A percentile compares a stretch with the other conserved stretches of the same genome.
Evolutionary conservation across 2,329 filamentous ascomycete species (phyloP).

Genomic region (Aureobasidium melanogenum): DNA sequence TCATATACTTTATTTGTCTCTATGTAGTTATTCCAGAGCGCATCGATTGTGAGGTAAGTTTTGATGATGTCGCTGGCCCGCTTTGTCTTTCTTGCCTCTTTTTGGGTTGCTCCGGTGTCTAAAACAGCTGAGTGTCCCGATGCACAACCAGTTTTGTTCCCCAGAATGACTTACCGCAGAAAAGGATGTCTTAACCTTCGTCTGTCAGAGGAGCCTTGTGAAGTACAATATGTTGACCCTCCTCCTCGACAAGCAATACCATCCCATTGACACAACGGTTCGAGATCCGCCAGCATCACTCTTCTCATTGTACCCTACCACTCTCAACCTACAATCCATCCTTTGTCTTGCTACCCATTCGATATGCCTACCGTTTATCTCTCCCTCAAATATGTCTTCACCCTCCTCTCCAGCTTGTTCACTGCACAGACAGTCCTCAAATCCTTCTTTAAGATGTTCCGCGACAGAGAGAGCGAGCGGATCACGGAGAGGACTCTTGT

Average conservation of each 20-base stretch:
- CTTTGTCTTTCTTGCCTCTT: not conserved
- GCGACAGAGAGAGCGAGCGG: not conserved
- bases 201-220: too few species aligned
- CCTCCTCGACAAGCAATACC: not conserved
- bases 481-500: not conserved
- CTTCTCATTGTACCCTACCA: not conserved
- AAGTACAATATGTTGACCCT: not conserved
- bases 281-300: not conserved
- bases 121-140: not conserved
- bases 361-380: not conserved
- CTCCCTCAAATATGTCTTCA: not conserved
- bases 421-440: not conserved
- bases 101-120: not conserved
- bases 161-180: too few species aligned
- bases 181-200: too few species aligned
- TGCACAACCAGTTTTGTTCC: not conserved
- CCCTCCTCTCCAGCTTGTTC: not conserved
- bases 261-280: not conserved
- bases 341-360: not conserved
- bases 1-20: too few species aligned
- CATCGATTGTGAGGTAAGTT: too few species aligned
- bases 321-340: too few species aligned
- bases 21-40: too few species aligned
- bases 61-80: not conserved
- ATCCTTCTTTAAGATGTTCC: not conserved